phyloP scores from a whole-genome alignment of 2,329 filamentous ascomycete species.

The Penicillium griseofulvum region DNA sequence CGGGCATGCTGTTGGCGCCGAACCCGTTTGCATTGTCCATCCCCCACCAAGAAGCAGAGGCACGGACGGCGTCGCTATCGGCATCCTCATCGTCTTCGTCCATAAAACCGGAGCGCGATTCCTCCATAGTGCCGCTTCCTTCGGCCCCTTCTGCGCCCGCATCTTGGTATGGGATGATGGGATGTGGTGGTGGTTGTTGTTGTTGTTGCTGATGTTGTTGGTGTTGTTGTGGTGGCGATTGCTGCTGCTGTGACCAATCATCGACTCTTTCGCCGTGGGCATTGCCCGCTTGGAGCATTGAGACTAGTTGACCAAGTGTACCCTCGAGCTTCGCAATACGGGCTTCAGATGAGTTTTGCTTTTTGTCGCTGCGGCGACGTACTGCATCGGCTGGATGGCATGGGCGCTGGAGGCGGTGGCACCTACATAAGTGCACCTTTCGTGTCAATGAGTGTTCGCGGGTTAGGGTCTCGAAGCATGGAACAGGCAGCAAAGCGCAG shows the following conservation, averaged over 20 bases:
- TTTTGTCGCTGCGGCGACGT: not conserved
- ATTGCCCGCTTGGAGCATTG: not conserved
- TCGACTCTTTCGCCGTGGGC: not conserved
- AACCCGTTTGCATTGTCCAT: not conserved
- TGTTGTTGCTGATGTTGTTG: not conserved
- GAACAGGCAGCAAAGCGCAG: not conserved
- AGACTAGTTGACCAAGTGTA: not conserved
- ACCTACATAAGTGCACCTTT: not conserved
- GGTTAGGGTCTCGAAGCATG: not conserved
- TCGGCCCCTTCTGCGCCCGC: not conserved
- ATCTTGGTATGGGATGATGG: not conserved
- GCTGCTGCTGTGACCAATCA: not conserved
- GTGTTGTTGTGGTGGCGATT: not conserved
- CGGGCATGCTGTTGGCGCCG: not conserved
- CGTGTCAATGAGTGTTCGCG: not conserved
- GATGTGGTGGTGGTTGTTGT: not conserved
- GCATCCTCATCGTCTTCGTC: not conserved
- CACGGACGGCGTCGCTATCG: not conserved
- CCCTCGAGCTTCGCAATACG: not conserved
- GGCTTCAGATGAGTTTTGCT: not conserved
- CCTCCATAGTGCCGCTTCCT: too few species aligned
- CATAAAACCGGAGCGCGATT: not conserved
- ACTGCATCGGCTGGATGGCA: not conserved
- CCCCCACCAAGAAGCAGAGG: not conserved
- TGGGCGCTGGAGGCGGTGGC: not conserved